These are phyloP conservation scores for Nicotiana obtusifolia DNA, from an alignment of 257 asterid species.

Conservation along the genomic window DNA sequence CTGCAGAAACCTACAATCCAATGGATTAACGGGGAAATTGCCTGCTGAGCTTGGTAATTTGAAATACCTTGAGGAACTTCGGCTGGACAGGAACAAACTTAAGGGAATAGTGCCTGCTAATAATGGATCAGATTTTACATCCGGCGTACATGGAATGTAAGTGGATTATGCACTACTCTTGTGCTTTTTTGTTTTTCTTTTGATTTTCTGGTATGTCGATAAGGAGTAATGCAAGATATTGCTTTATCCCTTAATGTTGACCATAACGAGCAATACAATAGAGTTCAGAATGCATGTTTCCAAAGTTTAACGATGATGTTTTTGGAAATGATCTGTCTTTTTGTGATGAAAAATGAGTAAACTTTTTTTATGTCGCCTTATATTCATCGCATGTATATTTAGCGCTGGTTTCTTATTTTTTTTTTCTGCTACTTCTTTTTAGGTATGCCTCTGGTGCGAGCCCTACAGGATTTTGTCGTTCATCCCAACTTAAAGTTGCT, in stretches of 20 bases:
- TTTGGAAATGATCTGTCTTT: not conserved
- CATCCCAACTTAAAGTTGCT: slow-evolving; percentile 56
- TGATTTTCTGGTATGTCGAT: not conserved
- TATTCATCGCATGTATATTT: not conserved
- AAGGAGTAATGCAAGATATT: not conserved
- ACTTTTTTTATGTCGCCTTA: not conserved
- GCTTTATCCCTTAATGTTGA: not conserved
- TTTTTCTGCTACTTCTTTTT: not conserved
- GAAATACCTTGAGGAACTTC: slow-evolving; percentile 69
- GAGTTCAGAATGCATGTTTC: not conserved
- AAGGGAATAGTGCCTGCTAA: slow-evolving; percentile 59
- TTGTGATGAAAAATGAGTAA: not conserved
- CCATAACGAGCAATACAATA: not conserved
- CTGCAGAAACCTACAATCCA: slow-evolving; percentile 77
- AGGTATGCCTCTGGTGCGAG: slow-evolving; percentile 55
- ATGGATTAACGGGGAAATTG: slow-evolving; percentile 77
- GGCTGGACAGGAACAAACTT: slow-evolving; percentile 81
- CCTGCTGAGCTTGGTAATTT: slow-evolving; percentile 76
- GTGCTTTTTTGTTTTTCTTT: not conserved
- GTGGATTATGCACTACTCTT: slow-evolving; percentile 17
- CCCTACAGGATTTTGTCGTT: slow-evolving; percentile 56
- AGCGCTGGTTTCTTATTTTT: not conserved
- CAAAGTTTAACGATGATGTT: not conserved
- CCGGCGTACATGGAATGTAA: slow-evolving; percentile 51
- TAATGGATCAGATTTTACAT: slow-evolving; percentile 45